Percentiles rank a stretch among this genome's conserved stretches.
phyloP scores from a whole-genome alignment of 2,329 filamentous ascomycete species.

The Purpureocillium lavendulum region DNA sequence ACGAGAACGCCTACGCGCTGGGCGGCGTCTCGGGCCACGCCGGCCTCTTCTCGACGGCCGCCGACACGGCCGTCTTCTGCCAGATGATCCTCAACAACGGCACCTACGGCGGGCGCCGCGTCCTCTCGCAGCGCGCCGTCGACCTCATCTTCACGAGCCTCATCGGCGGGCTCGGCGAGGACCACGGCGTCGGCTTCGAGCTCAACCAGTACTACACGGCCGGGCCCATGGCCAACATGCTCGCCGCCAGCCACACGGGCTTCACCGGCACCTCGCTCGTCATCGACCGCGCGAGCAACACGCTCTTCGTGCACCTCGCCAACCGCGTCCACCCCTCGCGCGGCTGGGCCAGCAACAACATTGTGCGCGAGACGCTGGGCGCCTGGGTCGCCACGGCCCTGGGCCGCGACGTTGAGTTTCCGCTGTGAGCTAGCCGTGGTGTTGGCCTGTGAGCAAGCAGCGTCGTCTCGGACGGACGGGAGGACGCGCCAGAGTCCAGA shows the following conservation, averaged over 20 bases:
- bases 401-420: slow-evolving; percentile 9
- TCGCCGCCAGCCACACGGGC: slow-evolving; percentile 11
- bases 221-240: slow-evolving; percentile 16
- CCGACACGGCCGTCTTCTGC: slow-evolving; percentile 20
- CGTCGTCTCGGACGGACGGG: too few species aligned
- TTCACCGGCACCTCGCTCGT: slow-evolving; percentile 11
- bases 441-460: background rate
- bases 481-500: too few species aligned
- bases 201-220: slow-evolving; percentile 6
- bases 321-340: slow-evolving; percentile 9
- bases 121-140: slow-evolving; percentile 17
- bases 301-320: slow-evolving; percentile 12
- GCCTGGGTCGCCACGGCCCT: slow-evolving; percentile 11
- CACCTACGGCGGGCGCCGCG: slow-evolving; percentile 19
- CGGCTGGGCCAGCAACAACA: slow-evolving; percentile 20
- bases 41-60: slow-evolving; percentile 23
- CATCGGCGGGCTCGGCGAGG: slow-evolving; percentile 16
- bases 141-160: slow-evolving; percentile 24
- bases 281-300: slow-evolving; percentile 12
- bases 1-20: slow-evolving; percentile 26
- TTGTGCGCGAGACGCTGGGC: slow-evolving; percentile 12
- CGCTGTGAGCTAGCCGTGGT: too few species aligned
- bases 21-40: slow-evolving; percentile 25
- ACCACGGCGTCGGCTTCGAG: slow-evolving; percentile 11
- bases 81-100: slow-evolving; percentile 29